These are phyloP conservation scores for Eucalyptus polybractea DNA, from an alignment of 345 rosid species.

Conservation along the genomic window DNA sequence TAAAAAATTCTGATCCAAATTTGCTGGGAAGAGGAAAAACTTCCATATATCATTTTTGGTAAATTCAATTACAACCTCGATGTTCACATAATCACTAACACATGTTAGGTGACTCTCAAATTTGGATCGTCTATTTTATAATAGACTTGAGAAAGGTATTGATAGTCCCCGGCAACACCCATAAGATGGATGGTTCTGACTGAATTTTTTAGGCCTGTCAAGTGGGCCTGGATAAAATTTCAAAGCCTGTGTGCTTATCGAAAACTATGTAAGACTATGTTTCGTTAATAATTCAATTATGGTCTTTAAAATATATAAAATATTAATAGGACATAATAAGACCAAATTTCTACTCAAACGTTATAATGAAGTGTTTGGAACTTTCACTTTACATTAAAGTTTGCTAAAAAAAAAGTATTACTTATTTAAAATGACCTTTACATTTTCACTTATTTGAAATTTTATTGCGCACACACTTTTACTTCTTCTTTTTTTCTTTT, in stretches of 20 bases:
- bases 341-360: background rate
- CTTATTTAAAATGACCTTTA: background rate
- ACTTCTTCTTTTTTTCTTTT: background rate
- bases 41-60: background rate
- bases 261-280: background rate
- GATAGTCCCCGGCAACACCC: rapidly evolving
- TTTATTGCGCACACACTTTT: background rate
- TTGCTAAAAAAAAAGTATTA: background rate
- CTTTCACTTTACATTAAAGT: background rate
- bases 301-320: background rate
- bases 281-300: background rate
- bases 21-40: background rate
- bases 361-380: background rate
- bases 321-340: background rate
- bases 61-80: rapidly evolving
- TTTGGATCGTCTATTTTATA: background rate
- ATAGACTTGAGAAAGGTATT: background rate
- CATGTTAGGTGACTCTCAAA: background rate
- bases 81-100: background rate
- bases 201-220: background rate
- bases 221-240: background rate
- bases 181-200: rapidly evolving
- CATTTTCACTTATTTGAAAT: background rate
- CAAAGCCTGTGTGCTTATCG: rapidly evolving
- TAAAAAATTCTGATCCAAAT: background rate